Evolutionary conservation across 441 rosid species (phyloP), one percentile per base, ranked within the genome.

Genomic region (Viola pubescens): DNA sequence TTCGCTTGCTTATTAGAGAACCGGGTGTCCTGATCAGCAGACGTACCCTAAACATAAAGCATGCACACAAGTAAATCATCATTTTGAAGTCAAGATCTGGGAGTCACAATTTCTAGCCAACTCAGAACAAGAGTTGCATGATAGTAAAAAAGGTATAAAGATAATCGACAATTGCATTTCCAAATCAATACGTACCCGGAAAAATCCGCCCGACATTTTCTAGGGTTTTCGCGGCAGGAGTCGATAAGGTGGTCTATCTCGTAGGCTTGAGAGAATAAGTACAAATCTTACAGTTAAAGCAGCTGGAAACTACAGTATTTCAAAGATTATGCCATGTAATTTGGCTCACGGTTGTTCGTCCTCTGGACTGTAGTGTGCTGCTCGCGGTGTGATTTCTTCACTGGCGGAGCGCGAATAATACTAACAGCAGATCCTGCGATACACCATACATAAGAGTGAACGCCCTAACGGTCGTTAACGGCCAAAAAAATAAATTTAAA

Each of bases 1-100:
- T 88, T 94, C 4, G 95, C 97, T 72, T 94, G 99, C 83, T 94
- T 94, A 87, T 94, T 90, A 37, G 99, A 94, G 77, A 90, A 94
- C 63, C 99, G 82, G 63, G 97, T 94, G 69, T 94, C 97, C 62
- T 94, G 99, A 64, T 94, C 99, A 26, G 96, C 96, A 61, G 99
- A 88, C 38, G 99, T 88, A 40, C 99, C 99, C 99, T 94, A 56
- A 37, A 56, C 3, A 48, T 63, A 56, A 34, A 49, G 71, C 49
- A 41, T 37, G 11, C 40, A 11, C 19, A 44, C 2, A 62, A 12
- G 3, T 14, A 60, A 40, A 9, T 11, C 9, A 43, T 41, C 51
- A 53, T 4, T 61, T 54, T n/a, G 39, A 58, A 16, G 48, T 37
- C 34, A 26, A 64, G 63, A 68, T 71, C 73, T 45, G 64, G 57